Evolutionary conservation across 805 yeast genomes (phyloP), one percentile per base, ranked within the genome.

Genomic region (Sungouiella thailandica): DNA sequence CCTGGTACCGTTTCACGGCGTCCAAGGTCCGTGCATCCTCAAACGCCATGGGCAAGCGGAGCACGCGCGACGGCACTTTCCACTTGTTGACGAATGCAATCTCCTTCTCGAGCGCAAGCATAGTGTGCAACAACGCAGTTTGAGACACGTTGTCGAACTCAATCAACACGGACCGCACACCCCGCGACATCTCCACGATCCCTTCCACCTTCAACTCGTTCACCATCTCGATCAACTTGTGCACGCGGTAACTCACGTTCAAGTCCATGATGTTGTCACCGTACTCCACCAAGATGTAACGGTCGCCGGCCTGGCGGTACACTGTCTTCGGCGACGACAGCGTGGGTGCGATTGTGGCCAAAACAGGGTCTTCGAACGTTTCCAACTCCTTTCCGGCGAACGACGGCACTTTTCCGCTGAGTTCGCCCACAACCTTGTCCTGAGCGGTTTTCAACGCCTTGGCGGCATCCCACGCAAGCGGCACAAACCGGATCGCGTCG

Each of bases 301-400:
- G 78, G 58, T 90, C 98, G 60, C 98, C 98, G 16, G 97, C 97
- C 62, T 89, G 97, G 55, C 98, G 81, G 60, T 84, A 88, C 7
- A 82, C 82, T 23, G 84, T 89, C 44, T 68, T 69, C 26, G 95
- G 95, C 10, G 79, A 71, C 12, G 72, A 56, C 7, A 29, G 13
- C 14, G 71, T 63, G 17, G 72, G 72, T 35, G 72, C 61, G 49
- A 65, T 58, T 32, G 63, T 67, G 39, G 70, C 65, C 43, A 90
- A 65, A 7, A 89, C 68, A n/a, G 97, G 96, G 49, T 73, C 61
- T 57, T 82, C 80, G 15, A 79, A 76, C 23, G 39, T 41, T 3
- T 40, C n/a, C 36, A 62, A 49, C 5, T 23, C 34, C 24, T 48
- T 40, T n/a, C 49, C 51, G 7, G 43, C 57, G 12, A 52, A 41